A percentile compares a stretch with the other conserved stretches of the same genome.
Conservation (phyloP, 164 flowering plant genomes). For the Hamamelis virginiana region DNA sequence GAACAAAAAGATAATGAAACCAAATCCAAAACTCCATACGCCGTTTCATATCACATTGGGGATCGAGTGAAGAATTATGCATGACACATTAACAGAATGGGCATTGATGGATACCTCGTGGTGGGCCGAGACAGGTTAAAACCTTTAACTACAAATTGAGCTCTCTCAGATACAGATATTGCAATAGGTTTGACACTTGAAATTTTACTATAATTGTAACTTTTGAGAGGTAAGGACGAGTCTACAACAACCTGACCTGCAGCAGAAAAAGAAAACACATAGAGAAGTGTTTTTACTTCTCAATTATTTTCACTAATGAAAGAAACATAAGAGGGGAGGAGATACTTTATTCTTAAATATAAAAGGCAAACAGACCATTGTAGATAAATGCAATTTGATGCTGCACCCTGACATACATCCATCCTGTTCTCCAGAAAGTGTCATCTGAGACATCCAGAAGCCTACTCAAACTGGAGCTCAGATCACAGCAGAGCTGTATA, state of each 20-base stretch:
- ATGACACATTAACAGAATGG: background rate
- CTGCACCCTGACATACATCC: conserved; percentile 55
- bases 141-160: conserved; percentile 49
- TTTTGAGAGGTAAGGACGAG: conserved; percentile 37
- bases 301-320: background rate
- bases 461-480: conserved; percentile 44
- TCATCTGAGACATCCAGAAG: conserved; percentile 46
- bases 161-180: conserved; percentile 36
- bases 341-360: background rate
- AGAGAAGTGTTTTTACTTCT: too few species aligned
- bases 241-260: conserved; percentile 61
- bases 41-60: background rate
- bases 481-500: conserved; percentile 41
- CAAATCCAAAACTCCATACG: background rate
- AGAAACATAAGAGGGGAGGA: background rate
- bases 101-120: conserved; percentile 40
- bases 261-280: conserved; percentile 7
- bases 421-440: conserved; percentile 59
- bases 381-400: conserved; percentile 46
- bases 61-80: background rate
- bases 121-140: conserved; percentile 36
- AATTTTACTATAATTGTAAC: conserved; percentile 30
- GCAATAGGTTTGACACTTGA: conserved; percentile 56
- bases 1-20: background rate
- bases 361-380: conserved; percentile 36